Evolutionary conservation across 345 rosid species (phyloP).

Genomic region (Passiflora organensis): DNA sequence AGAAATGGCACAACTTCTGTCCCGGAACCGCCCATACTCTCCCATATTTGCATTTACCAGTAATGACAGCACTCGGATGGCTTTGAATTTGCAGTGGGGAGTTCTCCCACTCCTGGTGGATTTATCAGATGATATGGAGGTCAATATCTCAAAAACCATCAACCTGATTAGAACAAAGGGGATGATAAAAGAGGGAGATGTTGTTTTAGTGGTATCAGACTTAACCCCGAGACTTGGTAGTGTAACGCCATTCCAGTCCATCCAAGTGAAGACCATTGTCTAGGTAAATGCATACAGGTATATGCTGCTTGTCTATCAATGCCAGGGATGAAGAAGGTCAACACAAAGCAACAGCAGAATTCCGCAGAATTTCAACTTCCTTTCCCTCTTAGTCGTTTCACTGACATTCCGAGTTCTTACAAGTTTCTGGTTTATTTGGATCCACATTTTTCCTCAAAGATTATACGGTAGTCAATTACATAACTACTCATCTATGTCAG

Average conservation of each 20-base stretch:
- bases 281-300: constrained; percentile 5
- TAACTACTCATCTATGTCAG: too few relatives aligned
- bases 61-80: constrained; percentile 38
- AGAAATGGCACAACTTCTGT: constrained; percentile 61
- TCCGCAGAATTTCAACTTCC: not conserved
- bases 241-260: constrained; percentile 39
- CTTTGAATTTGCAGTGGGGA: constrained; percentile 70
- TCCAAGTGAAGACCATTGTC: constrained; percentile 51
- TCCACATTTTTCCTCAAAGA: too few relatives aligned
- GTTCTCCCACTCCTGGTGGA: constrained; percentile 41
- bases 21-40: constrained; percentile 58
- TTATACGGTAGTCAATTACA: too few relatives aligned
- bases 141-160: constrained; percentile 38
- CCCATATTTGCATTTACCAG: constrained; percentile 62
- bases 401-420: too few relatives aligned
- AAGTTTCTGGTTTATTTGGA: too few relatives aligned
- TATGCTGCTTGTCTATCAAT: too few relatives aligned
- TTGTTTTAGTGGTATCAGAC: constrained; percentile 54
- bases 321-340: too few relatives aligned
- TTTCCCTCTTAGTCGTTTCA: not conserved
- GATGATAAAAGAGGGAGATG: constrained; percentile 39
- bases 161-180: constrained; percentile 44
- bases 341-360: not conserved
- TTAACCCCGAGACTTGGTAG: constrained; percentile 29
- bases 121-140: constrained; percentile 57